Evolutionary conservation across 73 alveolate species (phyloP), one percentile per base, ranked within the genome.

Genomic region (Paramecium primaurelia): DNA sequence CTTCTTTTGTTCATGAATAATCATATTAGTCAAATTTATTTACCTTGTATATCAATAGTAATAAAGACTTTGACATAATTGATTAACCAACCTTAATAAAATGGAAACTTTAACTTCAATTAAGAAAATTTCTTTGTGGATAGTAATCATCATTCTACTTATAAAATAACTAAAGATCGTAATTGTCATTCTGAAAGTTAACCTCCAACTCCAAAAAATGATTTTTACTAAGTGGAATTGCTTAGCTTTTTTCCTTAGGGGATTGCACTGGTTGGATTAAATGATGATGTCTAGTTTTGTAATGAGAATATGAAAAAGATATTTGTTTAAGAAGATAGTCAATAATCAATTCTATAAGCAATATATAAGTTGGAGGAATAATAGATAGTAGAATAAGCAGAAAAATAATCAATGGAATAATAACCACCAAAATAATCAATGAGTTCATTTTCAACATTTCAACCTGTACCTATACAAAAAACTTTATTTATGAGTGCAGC

Each of bases 361-460:
- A 37, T 75, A 22, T 22, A 4, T 9, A 22, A 22, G 2, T 37
- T 75, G 37, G 60, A 34, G 5, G 49, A 68, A 16, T 28, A 68
- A 34, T 32, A 34, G 26, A 32, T 32, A 1, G 51, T 68, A 8
- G 49, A 54, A 25, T 54, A 54, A 8, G 69, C 14, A 54, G 49
- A 75, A 20, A 37, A 40, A 60, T 32, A 40, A 45, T 75, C 88
- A 75, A 34, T 34, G 18, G 60, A 75, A 37, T 11, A n/a, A n/a
- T n/a, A 40, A 18, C 69, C 14, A 40, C 49, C 69, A 10, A 75
- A 75, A 75, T 37, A 30, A 32, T 75, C 88, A 38, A 75, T 75
- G 38, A 75, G 88, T 75, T 75, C 88, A 22, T 75, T 75, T 75
- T 37, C 58, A 11, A 75, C 68, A 11, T 75, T 75, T 75, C 6